Percentiles rank a stretch among this genome's conserved stretches.
Evolutionary conservation across 148 eudicot genomes (phyloP).

Genomic region (Cornus controversa): DNA sequence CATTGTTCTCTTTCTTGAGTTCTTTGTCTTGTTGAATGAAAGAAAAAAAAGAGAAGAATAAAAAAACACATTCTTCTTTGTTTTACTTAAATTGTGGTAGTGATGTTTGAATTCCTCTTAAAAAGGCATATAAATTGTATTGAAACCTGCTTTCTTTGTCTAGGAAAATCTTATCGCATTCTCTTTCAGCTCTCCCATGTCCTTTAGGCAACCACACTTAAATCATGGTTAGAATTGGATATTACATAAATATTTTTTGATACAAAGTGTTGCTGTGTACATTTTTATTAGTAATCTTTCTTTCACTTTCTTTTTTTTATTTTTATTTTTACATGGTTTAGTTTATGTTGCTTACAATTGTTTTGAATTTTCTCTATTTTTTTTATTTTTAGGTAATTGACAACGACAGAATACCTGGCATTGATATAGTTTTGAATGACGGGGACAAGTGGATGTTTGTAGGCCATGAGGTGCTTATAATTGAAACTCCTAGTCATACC

Average conservation of each 20-base stretch:
- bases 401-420: constrained; percentile 81
- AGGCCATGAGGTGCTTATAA: constrained; percentile 80
- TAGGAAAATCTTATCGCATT: too few relatives aligned
- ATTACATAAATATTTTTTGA: too few relatives aligned
- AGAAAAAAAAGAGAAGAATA: too few relatives aligned
- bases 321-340: not conserved
- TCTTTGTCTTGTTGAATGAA: too few relatives aligned
- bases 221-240: not conserved
- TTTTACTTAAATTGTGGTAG: too few relatives aligned
- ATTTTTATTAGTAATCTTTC: not conserved
- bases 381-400: constrained; percentile 65
- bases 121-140: too few relatives aligned
- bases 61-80: too few relatives aligned
- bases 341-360: not conserved
- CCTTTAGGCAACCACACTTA: not conserved
- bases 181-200: too few relatives aligned
- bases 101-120: too few relatives aligned
- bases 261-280: not conserved
- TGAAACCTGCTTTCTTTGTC: not conserved
- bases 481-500: constrained; percentile 91
- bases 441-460: constrained; percentile 97
- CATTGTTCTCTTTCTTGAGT: too few relatives aligned
- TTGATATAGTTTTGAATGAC: constrained; percentile 72
- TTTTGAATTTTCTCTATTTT: not conserved
- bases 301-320: not conserved